phyloP scores from a whole-genome alignment of 2,329 filamentous ascomycete genomes.

The Ascosphaera apis region DNA sequence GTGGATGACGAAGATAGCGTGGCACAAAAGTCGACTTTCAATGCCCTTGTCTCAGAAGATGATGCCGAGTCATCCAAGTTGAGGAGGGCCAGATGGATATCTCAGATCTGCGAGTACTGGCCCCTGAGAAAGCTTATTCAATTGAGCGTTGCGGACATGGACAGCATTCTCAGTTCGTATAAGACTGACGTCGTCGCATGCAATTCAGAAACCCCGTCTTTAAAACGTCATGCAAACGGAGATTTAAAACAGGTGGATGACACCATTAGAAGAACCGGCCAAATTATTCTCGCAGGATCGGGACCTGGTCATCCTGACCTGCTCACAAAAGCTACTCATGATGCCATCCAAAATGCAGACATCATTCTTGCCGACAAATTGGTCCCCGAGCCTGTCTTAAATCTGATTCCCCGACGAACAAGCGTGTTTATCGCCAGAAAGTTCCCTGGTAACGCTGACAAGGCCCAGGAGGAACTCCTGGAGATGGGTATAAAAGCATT shows the following conservation, averaged over 20 bases:
- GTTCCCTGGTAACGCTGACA: slow-evolving; percentile 90
- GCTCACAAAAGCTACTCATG: slow-evolving; percentile 41
- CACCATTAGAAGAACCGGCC: too few relatives aligned
- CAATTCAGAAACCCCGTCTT: neutral
- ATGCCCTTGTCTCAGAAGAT: slow-evolving; percentile 50
- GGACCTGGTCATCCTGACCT: slow-evolving; percentile 85
- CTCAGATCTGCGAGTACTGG: slow-evolving; percentile 98
- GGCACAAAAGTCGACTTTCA: slow-evolving; percentile 57
- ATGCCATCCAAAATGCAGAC: slow-evolving; percentile 24
- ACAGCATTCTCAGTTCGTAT: slow-evolving; percentile 53
- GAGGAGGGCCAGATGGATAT: slow-evolving; percentile 73
- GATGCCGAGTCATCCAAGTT: slow-evolving; percentile 54
- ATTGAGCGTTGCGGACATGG: slow-evolving; percentile 60
- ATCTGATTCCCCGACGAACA: slow-evolving; percentile 73
- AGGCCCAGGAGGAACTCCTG: slow-evolving; percentile 74
- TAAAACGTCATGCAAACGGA: neutral
- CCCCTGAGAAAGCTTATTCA: slow-evolving; percentile 59
- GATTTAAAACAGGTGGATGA: neutral
- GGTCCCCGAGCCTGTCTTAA: slow-evolving; percentile 55
- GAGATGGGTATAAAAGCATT: slow-evolving; percentile 50
- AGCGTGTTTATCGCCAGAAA: slow-evolving; percentile 84
- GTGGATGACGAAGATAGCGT: slow-evolving; percentile 26
- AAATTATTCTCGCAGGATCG: slow-evolving; percentile 71
- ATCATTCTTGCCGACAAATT: slow-evolving; percentile 31
- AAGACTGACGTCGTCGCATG: slow-evolving; percentile 8